Percentiles rank a stretch among this genome's conserved stretches.
Evolutionary conservation across 352 stramenopile species (phyloP).

Genomic region (Phytophthora idaei): DNA sequence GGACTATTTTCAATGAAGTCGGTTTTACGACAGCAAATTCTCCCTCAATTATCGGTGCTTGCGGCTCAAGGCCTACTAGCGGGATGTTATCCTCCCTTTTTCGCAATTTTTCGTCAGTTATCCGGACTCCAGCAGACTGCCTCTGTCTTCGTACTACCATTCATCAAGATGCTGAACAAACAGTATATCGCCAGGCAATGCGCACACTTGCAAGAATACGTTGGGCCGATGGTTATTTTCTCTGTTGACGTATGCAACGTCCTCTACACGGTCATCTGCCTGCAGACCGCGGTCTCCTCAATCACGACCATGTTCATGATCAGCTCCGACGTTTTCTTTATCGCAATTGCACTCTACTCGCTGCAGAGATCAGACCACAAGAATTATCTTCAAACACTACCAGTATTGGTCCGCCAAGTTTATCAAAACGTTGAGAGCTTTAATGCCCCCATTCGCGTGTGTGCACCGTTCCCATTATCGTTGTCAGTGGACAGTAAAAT

Average conservation of each 20-base stretch:
- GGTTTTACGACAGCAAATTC: neutral
- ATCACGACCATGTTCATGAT: neutral
- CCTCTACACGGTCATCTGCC: neutral
- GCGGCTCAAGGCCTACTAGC: neutral
- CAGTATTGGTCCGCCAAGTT: neutral
- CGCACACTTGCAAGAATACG: neutral
- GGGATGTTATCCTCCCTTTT: neutral
- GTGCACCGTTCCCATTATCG: neutral
- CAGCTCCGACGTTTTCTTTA: neutral
- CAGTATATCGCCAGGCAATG: neutral
- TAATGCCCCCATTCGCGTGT: neutral
- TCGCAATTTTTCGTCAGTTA: neutral
- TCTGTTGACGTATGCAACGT: constrained; percentile 5
- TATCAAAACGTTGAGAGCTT: neutral
- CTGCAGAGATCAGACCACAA: neutral
- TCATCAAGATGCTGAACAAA: neutral
- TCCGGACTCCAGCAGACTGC: neutral
- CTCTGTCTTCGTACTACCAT: neutral
- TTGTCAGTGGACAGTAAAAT: neutral
- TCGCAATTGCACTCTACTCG: neutral
- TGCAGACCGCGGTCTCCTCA: neutral
- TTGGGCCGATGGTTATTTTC: neutral
- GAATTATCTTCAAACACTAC: neutral
- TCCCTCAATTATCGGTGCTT: neutral
- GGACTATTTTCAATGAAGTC: neutral